Conservation (phyloP, 2,329 filamentous ascomycete species). For the Exophiala mesophila region DNA sequence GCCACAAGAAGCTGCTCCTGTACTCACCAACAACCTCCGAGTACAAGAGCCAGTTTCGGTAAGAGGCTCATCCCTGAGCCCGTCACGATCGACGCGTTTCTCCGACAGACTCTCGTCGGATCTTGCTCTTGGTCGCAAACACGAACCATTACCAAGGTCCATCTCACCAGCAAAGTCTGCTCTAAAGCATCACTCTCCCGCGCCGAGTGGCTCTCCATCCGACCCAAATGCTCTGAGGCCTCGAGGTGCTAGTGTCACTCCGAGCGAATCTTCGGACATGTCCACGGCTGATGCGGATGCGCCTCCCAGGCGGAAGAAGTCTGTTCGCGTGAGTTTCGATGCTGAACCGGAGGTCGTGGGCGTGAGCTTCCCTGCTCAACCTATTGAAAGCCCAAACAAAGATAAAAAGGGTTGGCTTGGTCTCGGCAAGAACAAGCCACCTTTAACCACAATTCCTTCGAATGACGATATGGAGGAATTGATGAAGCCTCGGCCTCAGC, state of each 20-base stretch:
- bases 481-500: conserved; percentile 54
- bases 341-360: conserved; percentile 50
- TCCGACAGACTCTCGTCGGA: conserved; percentile 48
- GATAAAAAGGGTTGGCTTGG: conserved; percentile 33
- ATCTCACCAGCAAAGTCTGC: conserved; percentile 60
- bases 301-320: conserved; percentile 46
- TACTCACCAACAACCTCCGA: conserved; percentile 8
- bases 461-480: conserved; percentile 51
- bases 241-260: conserved; percentile 29
- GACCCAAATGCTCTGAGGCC: conserved; percentile 2
- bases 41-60: conserved; percentile 7
- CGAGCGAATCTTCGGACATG: conserved; percentile 54
- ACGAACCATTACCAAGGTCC: conserved; percentile 56
- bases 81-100: conserved; percentile 54
- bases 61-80: conserved; percentile 44
- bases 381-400: conserved; percentile 33
- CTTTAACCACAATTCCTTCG: conserved; percentile 29
- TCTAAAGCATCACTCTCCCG: conserved; percentile 48
- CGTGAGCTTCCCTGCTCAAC: conserved; percentile 35
- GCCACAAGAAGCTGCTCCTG: conserved; percentile 4
- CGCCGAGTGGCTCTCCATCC: conserved; percentile 4
- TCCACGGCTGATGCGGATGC: conserved; percentile 47
- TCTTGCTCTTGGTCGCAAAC: conserved; percentile 44
- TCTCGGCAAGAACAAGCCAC: conserved; percentile 32
- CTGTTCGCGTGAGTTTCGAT: conserved; percentile 64